Conservation (phyloP, 2,329 filamentous ascomycete species). For the Cercospora sesami region DNA sequence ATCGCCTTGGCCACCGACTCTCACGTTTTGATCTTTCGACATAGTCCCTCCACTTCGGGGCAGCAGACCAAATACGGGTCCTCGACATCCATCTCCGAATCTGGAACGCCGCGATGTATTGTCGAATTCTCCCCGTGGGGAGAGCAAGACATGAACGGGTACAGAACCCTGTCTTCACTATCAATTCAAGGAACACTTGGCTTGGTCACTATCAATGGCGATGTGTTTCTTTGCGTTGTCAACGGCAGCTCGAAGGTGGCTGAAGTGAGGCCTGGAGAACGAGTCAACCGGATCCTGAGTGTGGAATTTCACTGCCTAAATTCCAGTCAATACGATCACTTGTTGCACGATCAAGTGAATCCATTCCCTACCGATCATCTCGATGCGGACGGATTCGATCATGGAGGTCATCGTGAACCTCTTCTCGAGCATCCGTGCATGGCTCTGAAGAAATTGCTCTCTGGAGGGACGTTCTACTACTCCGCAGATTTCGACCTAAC, state of each 20-base stretch:
- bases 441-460: constrained; percentile 85
- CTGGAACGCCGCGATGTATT: constrained; percentile 67
- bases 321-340: constrained; percentile 79
- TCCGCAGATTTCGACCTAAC: constrained; percentile 98
- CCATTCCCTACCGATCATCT: constrained; percentile 56
- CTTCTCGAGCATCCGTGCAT: constrained; percentile 83
- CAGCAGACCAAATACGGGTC: constrained; percentile 56
- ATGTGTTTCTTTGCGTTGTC: constrained; percentile 90
- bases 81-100: constrained; percentile 37
- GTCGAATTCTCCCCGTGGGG: constrained; percentile 76
- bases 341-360: constrained; percentile 60
- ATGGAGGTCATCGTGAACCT: constrained; percentile 64
- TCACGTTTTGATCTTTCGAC: constrained; percentile 80
- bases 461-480: constrained; percentile 95
- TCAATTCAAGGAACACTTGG: constrained; percentile 84
- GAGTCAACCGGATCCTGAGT: constrained; percentile 78
- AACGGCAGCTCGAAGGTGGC: constrained; percentile 77
- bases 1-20: constrained; percentile 80
- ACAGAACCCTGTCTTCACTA: constrained; percentile 70
- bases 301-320: constrained; percentile 94
- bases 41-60: constrained; percentile 65
- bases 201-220: constrained; percentile 76
- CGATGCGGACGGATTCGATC: constrained; percentile 55
- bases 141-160: constrained; percentile 69
- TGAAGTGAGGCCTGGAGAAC: constrained; percentile 81